These are phyloP conservation scores for Ustilago loliicola DNA, from an alignment of 1,284 basidiomycete genomes.

Conservation along the genomic window DNA sequence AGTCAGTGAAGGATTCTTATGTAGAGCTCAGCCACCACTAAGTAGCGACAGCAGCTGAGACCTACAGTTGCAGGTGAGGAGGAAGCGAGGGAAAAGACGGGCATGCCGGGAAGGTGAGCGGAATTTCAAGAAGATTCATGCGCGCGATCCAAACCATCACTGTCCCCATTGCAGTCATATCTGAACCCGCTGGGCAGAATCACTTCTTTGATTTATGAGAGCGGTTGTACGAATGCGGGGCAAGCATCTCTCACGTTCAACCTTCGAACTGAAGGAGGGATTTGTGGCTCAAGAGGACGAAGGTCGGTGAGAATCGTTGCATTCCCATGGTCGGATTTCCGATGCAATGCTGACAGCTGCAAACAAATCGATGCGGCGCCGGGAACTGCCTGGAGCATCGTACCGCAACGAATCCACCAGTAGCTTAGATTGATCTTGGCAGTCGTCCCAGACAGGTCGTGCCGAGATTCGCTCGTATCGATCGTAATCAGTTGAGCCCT, in stretches of 20 bases:
- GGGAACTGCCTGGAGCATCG: neutral
- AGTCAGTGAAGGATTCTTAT: too few relatives aligned
- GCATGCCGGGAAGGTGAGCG: slow-evolving; percentile 6
- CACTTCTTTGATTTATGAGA: neutral
- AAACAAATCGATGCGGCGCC: slow-evolving; percentile 7
- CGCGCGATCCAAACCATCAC: slow-evolving; percentile 9
- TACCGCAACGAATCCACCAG: neutral
- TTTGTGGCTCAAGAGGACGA: neutral
- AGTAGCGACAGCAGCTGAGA: too few relatives aligned
- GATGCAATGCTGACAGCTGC: slow-evolving; percentile 21
- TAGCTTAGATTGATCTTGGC: neutral
- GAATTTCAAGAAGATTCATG: slow-evolving; percentile 10
- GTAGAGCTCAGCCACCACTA: too few relatives aligned
- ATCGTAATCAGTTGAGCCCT: slow-evolving; percentile 2
- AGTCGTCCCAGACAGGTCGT: neutral
- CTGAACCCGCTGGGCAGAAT: neutral
- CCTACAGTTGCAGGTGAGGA: neutral
- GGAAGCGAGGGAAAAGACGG: neutral
- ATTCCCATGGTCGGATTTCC: slow-evolving; percentile 10
- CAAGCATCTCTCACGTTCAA: slow-evolving; percentile 7
- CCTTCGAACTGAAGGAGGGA: neutral
- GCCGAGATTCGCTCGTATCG: slow-evolving; percentile 14
- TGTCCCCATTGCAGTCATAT: neutral
- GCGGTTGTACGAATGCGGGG: neutral
- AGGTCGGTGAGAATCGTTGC: neutral